Conservation (phyloP, 805 yeast genomes). For the Hermanozyma aechmeae region DNA sequence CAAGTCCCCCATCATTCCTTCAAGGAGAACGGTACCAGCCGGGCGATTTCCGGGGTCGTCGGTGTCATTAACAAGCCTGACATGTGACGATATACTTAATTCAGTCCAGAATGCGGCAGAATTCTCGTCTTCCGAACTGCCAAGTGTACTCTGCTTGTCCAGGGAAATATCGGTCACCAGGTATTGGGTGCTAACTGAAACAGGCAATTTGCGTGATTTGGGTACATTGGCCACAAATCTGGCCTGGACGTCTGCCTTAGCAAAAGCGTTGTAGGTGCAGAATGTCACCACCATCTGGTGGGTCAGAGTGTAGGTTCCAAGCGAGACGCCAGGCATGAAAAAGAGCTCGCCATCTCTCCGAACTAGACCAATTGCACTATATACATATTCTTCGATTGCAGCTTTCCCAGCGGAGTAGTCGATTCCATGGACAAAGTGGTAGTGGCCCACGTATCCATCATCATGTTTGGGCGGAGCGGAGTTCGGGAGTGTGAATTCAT, state of each 20-base stretch:
- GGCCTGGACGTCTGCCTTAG: constrained; percentile 66
- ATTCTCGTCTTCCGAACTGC: too few relatives aligned
- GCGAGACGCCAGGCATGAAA: too few relatives aligned
- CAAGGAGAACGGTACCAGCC: constrained; percentile 45
- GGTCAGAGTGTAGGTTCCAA: too few relatives aligned
- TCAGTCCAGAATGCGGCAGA: constrained; percentile 51
- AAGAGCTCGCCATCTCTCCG: constrained; percentile 3
- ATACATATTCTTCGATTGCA: constrained; percentile 21
- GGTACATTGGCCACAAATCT: constrained; percentile 25
- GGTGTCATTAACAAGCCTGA: constrained; percentile 44
- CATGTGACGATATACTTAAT: constrained; percentile 45
- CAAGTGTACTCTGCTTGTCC: too few relatives aligned
- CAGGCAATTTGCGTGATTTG: constrained; percentile 2
- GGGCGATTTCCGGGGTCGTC: constrained; percentile 46
- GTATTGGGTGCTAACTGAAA: constrained; percentile 5
- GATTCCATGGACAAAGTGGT: constrained; percentile 30
- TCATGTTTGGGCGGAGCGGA: constrained; percentile 13
- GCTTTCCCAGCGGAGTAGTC: constrained; percentile 10
- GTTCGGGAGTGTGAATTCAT: constrained; percentile 17
- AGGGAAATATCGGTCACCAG: too few relatives aligned
- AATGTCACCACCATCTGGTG: constrained; percentile 42
- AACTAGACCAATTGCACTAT: constrained; percentile 18
- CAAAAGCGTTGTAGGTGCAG: constrained; percentile 67
- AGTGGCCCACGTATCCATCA: constrained; percentile 32
- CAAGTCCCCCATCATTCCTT: constrained; percentile 28